Conservation (phyloP, 176 grass and related monocot species). For the Oropetium thomaeum region DNA sequence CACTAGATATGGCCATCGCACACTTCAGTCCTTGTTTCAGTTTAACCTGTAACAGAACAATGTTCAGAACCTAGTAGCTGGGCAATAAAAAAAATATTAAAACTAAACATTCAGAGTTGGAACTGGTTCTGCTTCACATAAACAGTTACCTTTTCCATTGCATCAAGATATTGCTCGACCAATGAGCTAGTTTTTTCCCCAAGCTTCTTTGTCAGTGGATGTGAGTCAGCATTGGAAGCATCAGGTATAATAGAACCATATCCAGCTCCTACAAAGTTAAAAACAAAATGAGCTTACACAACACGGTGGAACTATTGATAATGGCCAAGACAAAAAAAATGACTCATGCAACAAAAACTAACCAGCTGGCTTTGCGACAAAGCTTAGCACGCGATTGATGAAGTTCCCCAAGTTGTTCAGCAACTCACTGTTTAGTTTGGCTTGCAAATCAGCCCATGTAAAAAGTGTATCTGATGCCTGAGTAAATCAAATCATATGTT, state of each 20-base stretch:
- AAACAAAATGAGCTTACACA: slow-evolving; percentile 18
- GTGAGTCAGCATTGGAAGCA: slow-evolving; percentile 62
- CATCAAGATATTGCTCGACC: slow-evolving; percentile 87
- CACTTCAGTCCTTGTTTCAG: slow-evolving; percentile 89
- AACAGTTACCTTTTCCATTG: slow-evolving; percentile 83
- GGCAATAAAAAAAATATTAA: background rate
- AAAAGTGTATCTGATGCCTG: slow-evolving; percentile 95
- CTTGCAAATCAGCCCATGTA: slow-evolving; percentile 90
- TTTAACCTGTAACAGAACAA: slow-evolving; percentile 61
- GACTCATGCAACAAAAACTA: slow-evolving; percentile 18
- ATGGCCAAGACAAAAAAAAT: background rate
- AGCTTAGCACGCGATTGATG: slow-evolving; percentile 89
- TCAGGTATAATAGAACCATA: slow-evolving; percentile 80
- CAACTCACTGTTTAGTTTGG: slow-evolving; percentile 86
- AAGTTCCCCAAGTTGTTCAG: slow-evolving; percentile 89
- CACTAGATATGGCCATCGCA: slow-evolving; percentile 82
- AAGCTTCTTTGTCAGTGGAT: slow-evolving; percentile 49
- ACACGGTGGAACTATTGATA: background rate
- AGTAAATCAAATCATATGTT: slow-evolving; percentile 27
- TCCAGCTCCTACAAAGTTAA: slow-evolving; percentile 58
- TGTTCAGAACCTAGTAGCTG: slow-evolving; percentile 22
- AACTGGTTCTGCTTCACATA: slow-evolving; percentile 3
- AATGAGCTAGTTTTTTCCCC: slow-evolving; percentile 64
- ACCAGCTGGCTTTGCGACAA: slow-evolving; percentile 93
- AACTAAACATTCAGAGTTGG: background rate